phyloP scores from a whole-genome alignment of 2,329 filamentous ascomycete genomes.

The Cercospora sp. region DNA sequence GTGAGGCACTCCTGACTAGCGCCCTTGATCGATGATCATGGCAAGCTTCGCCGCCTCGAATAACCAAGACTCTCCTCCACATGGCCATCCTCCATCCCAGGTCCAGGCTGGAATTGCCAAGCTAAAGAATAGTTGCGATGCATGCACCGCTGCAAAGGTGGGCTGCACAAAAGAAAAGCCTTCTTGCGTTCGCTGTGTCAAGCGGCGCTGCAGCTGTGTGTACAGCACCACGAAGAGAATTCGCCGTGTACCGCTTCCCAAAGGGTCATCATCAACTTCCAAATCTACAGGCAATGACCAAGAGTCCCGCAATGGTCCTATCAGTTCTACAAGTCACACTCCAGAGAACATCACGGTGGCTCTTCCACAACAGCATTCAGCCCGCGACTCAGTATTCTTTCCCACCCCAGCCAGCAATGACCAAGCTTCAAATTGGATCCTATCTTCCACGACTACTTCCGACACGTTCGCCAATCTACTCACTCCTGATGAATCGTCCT shows the following conservation, averaged over 20 bases:
- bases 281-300: neutral
- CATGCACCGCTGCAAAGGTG: neutral
- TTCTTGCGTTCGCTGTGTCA: neutral
- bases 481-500: neutral
- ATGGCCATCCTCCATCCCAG: too few species aligned
- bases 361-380: neutral
- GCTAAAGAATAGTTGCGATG: neutral
- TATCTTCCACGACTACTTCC: neutral
- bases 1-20: too few species aligned
- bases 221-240: neutral
- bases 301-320: neutral
- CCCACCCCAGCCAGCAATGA: neutral
- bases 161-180: neutral
- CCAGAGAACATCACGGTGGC: neutral
- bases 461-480: neutral
- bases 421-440: neutral
- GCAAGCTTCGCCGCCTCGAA: neutral
- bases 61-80: neutral
- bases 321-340: neutral
- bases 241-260: neutral
- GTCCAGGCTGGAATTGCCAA: too few species aligned
- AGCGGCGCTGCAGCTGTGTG: neutral
- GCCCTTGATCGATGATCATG: neutral
- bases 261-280: neutral
- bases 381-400: neutral